Percentiles rank a stretch among this genome's conserved stretches.
These are phyloP conservation scores for Jaltomata sinuosa DNA, from an alignment of 257 asterid species.

Conservation along the genomic window DNA sequence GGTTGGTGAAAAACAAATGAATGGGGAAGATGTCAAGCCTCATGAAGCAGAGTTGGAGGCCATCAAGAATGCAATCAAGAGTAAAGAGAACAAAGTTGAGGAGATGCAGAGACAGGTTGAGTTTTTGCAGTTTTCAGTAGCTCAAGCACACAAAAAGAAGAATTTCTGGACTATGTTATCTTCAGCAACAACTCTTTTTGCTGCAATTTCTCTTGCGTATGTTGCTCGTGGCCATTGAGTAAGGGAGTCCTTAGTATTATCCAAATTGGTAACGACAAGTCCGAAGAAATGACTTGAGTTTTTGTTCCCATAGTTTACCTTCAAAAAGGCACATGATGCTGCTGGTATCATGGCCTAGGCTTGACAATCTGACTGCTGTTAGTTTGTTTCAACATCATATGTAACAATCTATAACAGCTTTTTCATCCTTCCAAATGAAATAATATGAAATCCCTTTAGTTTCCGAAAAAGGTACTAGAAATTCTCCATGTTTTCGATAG, in stretches of 20 bases:
- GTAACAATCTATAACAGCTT: neutral
- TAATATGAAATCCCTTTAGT: neutral
- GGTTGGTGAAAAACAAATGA: neutral
- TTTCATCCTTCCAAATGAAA: neutral
- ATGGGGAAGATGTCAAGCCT: slow-evolving; percentile 24
- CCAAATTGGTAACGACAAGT: neutral
- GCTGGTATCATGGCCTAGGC: neutral
- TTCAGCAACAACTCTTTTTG: slow-evolving; percentile 63
- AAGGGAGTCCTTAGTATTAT: neutral
- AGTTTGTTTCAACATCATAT: neutral
- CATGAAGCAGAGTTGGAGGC: slow-evolving; percentile 32
- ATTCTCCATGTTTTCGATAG: neutral
- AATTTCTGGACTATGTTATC: slow-evolving; percentile 60
- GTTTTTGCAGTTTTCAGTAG: slow-evolving; percentile 31
- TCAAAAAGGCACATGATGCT: neutral
- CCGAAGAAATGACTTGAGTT: neutral
- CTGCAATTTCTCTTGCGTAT: slow-evolving; percentile 55
- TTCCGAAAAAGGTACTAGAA: neutral
- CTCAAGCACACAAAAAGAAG: slow-evolving; percentile 56
- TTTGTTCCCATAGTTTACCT: neutral
- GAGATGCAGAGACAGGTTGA: slow-evolving; percentile 50
- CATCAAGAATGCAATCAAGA: slow-evolving; percentile 53
- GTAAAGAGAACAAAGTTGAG: slow-evolving; percentile 35
- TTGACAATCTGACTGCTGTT: neutral
- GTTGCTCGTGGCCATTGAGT: slow-evolving; percentile 49